A percentile compares a stretch with the other conserved stretches of the same genome.
Conservation (phyloP, 176 grass and related monocot genomes). For the Musa troglodytarum region DNA sequence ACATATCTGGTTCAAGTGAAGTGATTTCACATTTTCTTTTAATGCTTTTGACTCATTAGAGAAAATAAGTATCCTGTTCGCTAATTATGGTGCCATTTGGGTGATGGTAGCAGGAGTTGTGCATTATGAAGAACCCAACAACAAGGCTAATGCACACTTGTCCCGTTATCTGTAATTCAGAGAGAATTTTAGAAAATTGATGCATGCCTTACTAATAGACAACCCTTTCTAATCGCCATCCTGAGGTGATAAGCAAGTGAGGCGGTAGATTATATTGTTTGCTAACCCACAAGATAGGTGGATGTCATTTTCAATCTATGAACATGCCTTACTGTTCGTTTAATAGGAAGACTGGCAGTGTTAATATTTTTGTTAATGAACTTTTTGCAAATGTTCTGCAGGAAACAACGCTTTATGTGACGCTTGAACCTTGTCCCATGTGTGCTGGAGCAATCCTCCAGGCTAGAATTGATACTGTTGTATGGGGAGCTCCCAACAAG, state of each 20-base stretch:
- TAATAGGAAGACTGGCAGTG: not conserved
- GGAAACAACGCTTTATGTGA: conserved; percentile 94
- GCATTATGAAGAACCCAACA: not conserved
- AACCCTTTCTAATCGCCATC: not conserved
- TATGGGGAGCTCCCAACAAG: conserved; percentile 95
- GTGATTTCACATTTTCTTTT: no score
- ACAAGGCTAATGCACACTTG: not conserved
- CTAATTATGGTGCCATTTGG: no score
- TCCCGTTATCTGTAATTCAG: not conserved
- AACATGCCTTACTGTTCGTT: not conserved
- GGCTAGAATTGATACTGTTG: conserved; percentile 81
- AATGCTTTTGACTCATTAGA: no score
- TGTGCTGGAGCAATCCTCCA: conserved; percentile 96
- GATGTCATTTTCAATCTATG: not conserved
- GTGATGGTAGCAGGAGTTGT: not conserved
- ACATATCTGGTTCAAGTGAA: no score
- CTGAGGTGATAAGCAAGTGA: not conserved
- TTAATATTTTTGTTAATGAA: no score
- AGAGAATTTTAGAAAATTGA: not conserved
- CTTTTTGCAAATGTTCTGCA: conserved; percentile 31
- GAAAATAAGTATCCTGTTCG: no score
- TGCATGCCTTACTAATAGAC: not conserved
- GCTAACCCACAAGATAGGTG: not conserved
- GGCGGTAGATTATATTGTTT: not conserved
- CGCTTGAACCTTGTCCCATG: conserved; percentile 91